These are phyloP conservation scores for Trichoderma polysporum DNA, from an alignment of 2,329 filamentous ascomycete genomes.

Conservation along the genomic window DNA sequence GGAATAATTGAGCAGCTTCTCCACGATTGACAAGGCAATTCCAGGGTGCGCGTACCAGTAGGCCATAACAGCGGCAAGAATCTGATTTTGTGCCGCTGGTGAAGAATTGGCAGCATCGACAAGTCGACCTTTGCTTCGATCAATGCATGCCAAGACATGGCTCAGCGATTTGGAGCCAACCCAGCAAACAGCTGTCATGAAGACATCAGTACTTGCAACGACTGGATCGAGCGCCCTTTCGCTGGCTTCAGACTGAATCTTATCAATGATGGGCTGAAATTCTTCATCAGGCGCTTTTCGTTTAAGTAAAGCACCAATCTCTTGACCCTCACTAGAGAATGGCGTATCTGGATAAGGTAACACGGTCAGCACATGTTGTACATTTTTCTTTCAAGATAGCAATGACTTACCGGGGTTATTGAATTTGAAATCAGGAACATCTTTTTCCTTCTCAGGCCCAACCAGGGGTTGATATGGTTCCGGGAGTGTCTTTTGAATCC, in stretches of 20 bases:
- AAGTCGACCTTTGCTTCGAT: slow-evolving; percentile 87
- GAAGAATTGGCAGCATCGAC: slow-evolving; percentile 75
- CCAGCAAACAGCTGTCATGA: slow-evolving; percentile 89
- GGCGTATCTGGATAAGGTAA: slow-evolving; percentile 61
- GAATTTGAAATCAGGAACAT: slow-evolving; percentile 95
- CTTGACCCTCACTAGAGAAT: slow-evolving; percentile 80
- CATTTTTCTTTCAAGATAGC: background rate
- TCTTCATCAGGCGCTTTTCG: slow-evolving; percentile 85
- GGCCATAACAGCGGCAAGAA: slow-evolving; percentile 83
- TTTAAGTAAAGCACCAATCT: slow-evolving; percentile 74
- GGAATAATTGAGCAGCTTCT: slow-evolving; percentile 96
- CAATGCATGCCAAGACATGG: slow-evolving; percentile 92
- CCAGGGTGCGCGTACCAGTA: slow-evolving; percentile 95
- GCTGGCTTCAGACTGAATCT: slow-evolving; percentile 76
- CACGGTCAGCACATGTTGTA: background rate
- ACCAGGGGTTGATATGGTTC: slow-evolving; percentile 80
- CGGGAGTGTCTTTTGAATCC: slow-evolving; percentile 90
- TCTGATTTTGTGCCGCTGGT: slow-evolving; percentile 76
- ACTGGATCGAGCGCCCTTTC: slow-evolving; percentile 73
- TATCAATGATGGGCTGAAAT: slow-evolving; percentile 76
- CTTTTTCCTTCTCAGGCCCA: slow-evolving; percentile 83
- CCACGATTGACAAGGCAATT: slow-evolving; percentile 86
- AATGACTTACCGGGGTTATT: slow-evolving; percentile 63
- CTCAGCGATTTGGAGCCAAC: slow-evolving; percentile 94
- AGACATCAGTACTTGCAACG: slow-evolving; percentile 86